Percentiles rank a stretch among this genome's conserved stretches.
These are phyloP conservation scores for Ilex asprella DNA, from an alignment of 257 asterid species.

Conservation along the genomic window DNA sequence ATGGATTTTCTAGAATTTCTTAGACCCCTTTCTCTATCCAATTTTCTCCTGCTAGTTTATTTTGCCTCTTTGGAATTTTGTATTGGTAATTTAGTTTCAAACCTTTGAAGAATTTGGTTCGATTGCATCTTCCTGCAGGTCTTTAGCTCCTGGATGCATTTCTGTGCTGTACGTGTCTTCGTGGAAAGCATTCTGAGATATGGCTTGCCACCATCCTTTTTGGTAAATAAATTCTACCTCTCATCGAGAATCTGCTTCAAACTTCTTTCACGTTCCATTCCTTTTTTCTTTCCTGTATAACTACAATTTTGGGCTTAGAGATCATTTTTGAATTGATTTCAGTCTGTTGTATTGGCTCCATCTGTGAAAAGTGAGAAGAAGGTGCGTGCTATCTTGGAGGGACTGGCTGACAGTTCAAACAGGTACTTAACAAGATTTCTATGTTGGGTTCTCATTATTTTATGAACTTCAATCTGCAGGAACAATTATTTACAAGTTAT, in stretches of 20 bases:
- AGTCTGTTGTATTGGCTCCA: slow-evolving; percentile 86
- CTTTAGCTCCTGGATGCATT: slow-evolving; percentile 95
- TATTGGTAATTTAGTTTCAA: too few relatives aligned
- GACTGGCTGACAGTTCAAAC: slow-evolving; percentile 58
- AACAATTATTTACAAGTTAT: too few relatives aligned
- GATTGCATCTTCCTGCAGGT: slow-evolving; percentile 40
- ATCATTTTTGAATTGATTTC: slow-evolving; percentile 16
- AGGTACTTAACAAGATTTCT: slow-evolving; percentile 39
- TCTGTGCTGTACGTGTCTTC: slow-evolving; percentile 83
- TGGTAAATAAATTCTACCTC: slow-evolving; percentile 26
- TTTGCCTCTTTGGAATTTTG: too few relatives aligned
- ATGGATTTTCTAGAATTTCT: too few relatives aligned
- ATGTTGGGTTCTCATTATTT: neutral
- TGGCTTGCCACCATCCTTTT: slow-evolving; percentile 71
- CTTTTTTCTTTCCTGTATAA: neutral
- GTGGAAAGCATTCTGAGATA: slow-evolving; percentile 87
- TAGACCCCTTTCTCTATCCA: too few relatives aligned
- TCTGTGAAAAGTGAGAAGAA: slow-evolving; percentile 79
- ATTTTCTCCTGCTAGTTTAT: too few relatives aligned
- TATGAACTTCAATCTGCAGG: neutral
- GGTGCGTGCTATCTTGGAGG: slow-evolving; percentile 75
- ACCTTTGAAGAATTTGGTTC: too few relatives aligned
- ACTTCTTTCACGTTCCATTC: neutral
- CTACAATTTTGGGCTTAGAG: neutral
- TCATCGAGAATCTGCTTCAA: neutral